phyloP scores from a whole-genome alignment of 495 filamentous ascomycete genomes.

The Neurospora cerealis region DNA sequence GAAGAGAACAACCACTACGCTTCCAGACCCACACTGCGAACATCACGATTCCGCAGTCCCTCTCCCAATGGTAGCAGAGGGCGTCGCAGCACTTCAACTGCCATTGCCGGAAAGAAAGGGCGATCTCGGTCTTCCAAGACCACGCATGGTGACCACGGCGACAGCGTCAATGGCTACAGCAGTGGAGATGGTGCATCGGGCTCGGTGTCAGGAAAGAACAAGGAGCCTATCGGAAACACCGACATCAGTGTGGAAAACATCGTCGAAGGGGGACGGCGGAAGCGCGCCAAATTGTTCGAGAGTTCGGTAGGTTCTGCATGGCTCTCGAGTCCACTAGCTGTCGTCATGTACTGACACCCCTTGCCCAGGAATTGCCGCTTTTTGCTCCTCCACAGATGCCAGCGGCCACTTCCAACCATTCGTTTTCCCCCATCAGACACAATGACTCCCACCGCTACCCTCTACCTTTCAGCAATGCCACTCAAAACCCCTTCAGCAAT shows the following conservation, averaged over 20 bases:
- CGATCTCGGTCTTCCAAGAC: conserved; percentile 61
- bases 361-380: conserved; percentile 73
- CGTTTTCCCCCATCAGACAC: conserved; percentile 82
- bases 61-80: conserved; percentile 67
- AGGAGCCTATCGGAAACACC: conserved; percentile 79
- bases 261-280: conserved; percentile 88
- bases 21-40: conserved; percentile 55
- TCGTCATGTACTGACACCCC: conserved; percentile 6
- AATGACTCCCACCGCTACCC: conserved; percentile 41
- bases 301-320: conserved; percentile 64
- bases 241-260: conserved; percentile 98
- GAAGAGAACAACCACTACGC: conserved; percentile 46
- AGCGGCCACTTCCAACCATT: conserved; percentile 77
- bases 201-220: conserved; percentile 62
- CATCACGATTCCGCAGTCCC: conserved; percentile 62
- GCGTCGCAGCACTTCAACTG: conserved; percentile 66
- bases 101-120: conserved; percentile 46
- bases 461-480: conserved; percentile 60
- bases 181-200: conserved; percentile 70
- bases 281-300: conserved; percentile 85
- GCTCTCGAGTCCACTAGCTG: not conserved
- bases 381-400: conserved; percentile 93
- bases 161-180: conserved; percentile 61
- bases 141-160: conserved; percentile 57
- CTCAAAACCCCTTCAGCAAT: conserved; percentile 64